Evolutionary conservation across 768 basidiomycete species (phyloP), one percentile per base, ranked within the genome.

Genomic region (Suillus hirtellus): DNA sequence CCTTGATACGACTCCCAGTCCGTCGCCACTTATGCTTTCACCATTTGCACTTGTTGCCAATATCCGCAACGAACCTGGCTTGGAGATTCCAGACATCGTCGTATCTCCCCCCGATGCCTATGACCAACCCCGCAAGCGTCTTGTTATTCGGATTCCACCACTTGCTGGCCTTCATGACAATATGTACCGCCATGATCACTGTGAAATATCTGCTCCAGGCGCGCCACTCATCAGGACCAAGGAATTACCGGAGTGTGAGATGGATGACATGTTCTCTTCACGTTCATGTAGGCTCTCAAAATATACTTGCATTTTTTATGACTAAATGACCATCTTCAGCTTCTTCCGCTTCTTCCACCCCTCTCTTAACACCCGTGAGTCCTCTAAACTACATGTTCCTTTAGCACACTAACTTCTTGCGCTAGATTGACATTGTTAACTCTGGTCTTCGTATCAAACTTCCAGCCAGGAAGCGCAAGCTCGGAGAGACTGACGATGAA

Each of bases 401-500:
- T 34, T 2, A 63, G 9, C 63, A 63, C 42, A 68, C 60, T 12
- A 21, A 6, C 27, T 3, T 24, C 17, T 6, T 42, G 17, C 27
- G 35, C 8, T 6, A 66, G 63, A 55, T 62, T 1, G 72, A 72
- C 19, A 21, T 60, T 15, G 37, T 52, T 14, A 64, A 47, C 34
- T 65, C 72, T 40, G 74, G 67, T 8, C 67, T 76, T 34, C 64
- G 67, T 14, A 73, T 76, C 44, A 71, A 65, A 31, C 49, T 73
- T 31, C 74, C 70, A 4, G 62, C 66, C 0, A 64, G 66, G 37
- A 73, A 74, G 54, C 69, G 72, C 2, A 75, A 75, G 55, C 35
- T 67, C 15, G 64, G 70, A 17, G 72, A 69, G 21, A 2, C 44
- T 3, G 72, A 70, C 8, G 27, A 9, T 0, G 67, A 67, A 4